These are phyloP conservation scores for Pythium aristosporum DNA, from an alignment of 352 stramenopile species.

Conservation along the genomic window DNA sequence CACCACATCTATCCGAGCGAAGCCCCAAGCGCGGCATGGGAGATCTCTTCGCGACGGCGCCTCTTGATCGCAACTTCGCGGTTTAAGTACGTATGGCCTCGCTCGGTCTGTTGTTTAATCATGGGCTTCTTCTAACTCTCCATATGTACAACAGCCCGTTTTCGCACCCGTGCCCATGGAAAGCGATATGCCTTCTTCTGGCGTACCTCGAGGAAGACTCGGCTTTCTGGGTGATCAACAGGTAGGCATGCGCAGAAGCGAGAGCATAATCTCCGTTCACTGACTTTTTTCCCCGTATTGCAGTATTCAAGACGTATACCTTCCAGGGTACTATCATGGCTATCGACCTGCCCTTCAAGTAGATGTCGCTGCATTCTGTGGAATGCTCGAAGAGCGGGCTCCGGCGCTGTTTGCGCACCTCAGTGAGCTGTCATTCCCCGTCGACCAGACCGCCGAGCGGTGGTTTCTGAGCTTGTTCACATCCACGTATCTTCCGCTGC, in stretches of 20 bases:
- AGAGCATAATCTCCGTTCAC: not conserved
- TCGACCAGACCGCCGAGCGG: constrained; percentile 56
- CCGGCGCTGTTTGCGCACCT: constrained; percentile 58
- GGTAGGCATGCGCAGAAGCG: constrained; percentile 29
- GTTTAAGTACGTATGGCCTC: constrained; percentile 42
- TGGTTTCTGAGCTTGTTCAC: constrained; percentile 84
- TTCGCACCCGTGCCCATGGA: constrained; percentile 72
- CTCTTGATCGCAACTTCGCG: constrained; percentile 67
- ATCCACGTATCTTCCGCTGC: constrained; percentile 55
- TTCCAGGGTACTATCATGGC: constrained; percentile 79
- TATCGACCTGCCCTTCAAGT: constrained; percentile 70
- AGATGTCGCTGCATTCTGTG: constrained; percentile 55
- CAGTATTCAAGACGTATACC: constrained; percentile 62
- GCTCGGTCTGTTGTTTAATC: not conserved
- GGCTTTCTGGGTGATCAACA: constrained; percentile 82
- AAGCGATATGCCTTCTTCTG: constrained; percentile 61
- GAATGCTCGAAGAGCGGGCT: constrained; percentile 50
- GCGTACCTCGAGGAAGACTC: constrained; percentile 80
- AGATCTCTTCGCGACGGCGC: constrained; percentile 50
- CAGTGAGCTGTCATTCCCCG: constrained; percentile 43
- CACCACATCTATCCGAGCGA: constrained; percentile 75
- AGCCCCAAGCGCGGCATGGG: constrained; percentile 50
- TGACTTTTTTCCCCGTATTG: not conserved
- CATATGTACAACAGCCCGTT: constrained; percentile 46
- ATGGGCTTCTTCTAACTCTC: not conserved